These are phyloP conservation scores for Hortiboletus flavorubellus DNA, from an alignment of 768 basidiomycete genomes.

Conservation along the genomic window DNA sequence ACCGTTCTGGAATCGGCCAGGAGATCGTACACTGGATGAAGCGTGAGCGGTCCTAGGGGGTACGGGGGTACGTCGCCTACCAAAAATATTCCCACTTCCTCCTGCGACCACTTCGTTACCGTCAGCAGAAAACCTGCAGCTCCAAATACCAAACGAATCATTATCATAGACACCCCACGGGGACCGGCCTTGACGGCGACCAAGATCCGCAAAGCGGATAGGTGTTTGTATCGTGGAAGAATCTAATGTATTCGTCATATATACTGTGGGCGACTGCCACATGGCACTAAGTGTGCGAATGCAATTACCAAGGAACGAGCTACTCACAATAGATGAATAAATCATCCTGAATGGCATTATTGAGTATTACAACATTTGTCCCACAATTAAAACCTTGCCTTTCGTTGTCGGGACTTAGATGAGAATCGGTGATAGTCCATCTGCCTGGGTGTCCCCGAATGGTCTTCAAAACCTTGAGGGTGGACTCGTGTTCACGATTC, in stretches of 20 bases:
- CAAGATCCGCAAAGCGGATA: slow-evolving; percentile 53
- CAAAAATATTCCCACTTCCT: slow-evolving; percentile 78
- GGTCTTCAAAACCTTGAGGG: slow-evolving; percentile 52
- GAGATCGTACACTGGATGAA: slow-evolving; percentile 80
- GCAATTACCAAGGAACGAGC: neutral
- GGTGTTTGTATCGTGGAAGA: slow-evolving; percentile 58
- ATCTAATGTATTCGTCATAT: slow-evolving; percentile 72
- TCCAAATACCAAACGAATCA: slow-evolving; percentile 78
- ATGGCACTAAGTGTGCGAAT: neutral
- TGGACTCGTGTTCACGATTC: slow-evolving; percentile 44
- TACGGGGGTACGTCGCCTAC: slow-evolving; percentile 31
- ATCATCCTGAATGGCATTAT: slow-evolving; percentile 60
- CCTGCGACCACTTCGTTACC: slow-evolving; percentile 95
- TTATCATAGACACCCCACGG: slow-evolving; percentile 35
- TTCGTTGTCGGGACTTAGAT: slow-evolving; percentile 86
- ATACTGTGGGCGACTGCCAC: slow-evolving; percentile 62
- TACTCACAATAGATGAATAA: slow-evolving; percentile 78
- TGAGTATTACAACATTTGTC: slow-evolving; percentile 39
- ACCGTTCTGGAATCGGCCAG: slow-evolving; percentile 74
- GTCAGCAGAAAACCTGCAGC: slow-evolving; percentile 94
- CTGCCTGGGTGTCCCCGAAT: slow-evolving; percentile 73
- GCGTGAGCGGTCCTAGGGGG: neutral
- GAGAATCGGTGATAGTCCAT: slow-evolving; percentile 96
- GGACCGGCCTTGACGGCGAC: slow-evolving; percentile 34
- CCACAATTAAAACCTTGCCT: slow-evolving; percentile 50